A percentile compares a stretch with the other conserved stretches of the same genome.
Conservation (phyloP, 192 early-diverging fungal genomes). For the Geranomyces variabilis region DNA sequence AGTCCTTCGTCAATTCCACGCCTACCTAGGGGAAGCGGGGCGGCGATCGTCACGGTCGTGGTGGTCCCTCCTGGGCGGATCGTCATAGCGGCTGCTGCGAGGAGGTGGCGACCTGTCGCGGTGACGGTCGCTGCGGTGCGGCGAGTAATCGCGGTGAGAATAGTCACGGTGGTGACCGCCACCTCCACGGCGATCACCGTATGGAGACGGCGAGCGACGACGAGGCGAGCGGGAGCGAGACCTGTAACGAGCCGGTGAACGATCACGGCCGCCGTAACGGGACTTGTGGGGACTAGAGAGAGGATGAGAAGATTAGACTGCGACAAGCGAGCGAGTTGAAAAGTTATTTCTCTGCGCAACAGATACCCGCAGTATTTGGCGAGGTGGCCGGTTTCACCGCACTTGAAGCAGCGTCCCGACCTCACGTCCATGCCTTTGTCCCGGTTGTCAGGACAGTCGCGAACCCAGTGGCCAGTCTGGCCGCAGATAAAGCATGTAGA, state of each 20-base stretch:
- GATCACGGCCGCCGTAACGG: not conserved
- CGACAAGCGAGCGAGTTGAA: no score
- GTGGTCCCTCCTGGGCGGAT: slow-evolving; percentile 7
- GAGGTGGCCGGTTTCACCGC: slow-evolving; percentile 54
- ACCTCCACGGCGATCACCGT: slow-evolving; percentile 5
- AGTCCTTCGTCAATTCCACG: not conserved
- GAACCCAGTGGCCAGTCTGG: slow-evolving; percentile 55
- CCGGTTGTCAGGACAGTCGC: slow-evolving; percentile 55
- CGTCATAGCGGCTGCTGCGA: not conserved
- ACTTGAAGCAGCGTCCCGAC: slow-evolving; percentile 60
- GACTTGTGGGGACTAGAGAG: no score
- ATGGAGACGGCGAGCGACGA: not conserved
- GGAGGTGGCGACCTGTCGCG: slow-evolving; percentile 28
- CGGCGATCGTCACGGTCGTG: slow-evolving; percentile 18
- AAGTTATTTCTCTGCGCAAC: not conserved
- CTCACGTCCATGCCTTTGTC: slow-evolving; percentile 56
- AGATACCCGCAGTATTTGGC: slow-evolving; percentile 56
- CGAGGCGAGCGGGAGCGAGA: not conserved
- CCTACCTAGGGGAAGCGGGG: slow-evolving; percentile 20
- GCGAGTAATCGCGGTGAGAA: not conserved
- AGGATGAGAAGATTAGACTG: no score
- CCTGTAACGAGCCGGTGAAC: not conserved
- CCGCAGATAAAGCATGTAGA: slow-evolving; percentile 56
- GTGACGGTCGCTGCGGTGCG: not conserved
- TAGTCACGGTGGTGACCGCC: slow-evolving; percentile 14